Conservation (phyloP, 208 protist species). For the Eutreptiella sp. region DNA sequence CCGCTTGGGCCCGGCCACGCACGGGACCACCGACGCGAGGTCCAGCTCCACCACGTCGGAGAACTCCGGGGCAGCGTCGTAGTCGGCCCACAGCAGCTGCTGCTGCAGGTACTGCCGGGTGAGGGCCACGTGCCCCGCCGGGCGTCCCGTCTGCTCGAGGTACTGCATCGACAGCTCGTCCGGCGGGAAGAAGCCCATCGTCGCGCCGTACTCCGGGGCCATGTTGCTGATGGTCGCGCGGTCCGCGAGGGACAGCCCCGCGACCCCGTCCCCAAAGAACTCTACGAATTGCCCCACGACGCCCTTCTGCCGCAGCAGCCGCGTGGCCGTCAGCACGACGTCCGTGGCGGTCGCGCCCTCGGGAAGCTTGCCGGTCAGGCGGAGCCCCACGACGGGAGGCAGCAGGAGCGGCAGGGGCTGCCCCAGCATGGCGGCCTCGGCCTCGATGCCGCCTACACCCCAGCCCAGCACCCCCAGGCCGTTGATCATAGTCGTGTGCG, state of each 20-base stretch:
- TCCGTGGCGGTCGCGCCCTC: conserved; percentile 52
- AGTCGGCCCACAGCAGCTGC: neutral
- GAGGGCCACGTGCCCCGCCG: conserved; percentile 31
- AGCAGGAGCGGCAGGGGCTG: conserved; percentile 51
- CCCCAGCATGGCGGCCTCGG: conserved; percentile 57
- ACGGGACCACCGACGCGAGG: conserved; percentile 33
- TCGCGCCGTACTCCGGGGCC: conserved; percentile 59
- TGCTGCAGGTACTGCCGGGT: conserved; percentile 46
- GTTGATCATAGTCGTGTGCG: conserved; percentile 62
- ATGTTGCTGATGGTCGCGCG: conserved; percentile 60
- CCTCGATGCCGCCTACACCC: conserved; percentile 65
- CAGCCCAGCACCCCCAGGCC: conserved; percentile 48
- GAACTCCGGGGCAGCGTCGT: neutral
- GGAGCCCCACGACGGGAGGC: conserved; percentile 53
- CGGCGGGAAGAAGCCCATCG: conserved; percentile 57
- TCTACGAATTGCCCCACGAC: conserved; percentile 68
- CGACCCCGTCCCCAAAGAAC: conserved; percentile 53
- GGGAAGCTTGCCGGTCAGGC: conserved; percentile 44
- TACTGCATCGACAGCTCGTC: conserved; percentile 49
- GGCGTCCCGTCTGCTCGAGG: conserved; percentile 36
- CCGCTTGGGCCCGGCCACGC: conserved; percentile 51
- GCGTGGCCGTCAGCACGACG: conserved; percentile 52
- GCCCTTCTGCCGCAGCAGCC: conserved; percentile 38
- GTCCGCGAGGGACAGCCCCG: conserved; percentile 46
- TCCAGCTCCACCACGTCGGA: conserved; percentile 27